These are phyloP conservation scores for Fagopyrum esculentum DNA, from an alignment of 148 eudicot species.

Conservation along the genomic window DNA sequence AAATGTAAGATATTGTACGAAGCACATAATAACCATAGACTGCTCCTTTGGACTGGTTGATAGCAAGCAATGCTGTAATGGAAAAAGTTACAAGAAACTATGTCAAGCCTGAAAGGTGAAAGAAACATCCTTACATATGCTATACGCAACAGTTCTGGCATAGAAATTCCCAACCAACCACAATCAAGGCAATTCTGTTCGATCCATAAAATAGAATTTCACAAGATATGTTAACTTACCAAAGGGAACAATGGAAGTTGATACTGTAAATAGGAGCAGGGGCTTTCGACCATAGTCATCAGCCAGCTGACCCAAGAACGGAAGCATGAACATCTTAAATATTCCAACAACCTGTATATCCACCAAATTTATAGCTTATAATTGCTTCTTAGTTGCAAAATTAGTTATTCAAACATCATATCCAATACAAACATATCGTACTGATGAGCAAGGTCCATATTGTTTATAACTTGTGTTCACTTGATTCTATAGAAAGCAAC, in stretches of 20 bases:
- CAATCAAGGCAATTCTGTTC: background rate
- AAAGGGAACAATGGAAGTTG: conserved; percentile 73
- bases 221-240: conserved; percentile 23
- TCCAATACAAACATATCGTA: background rate
- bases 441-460: background rate
- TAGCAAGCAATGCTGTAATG: conserved; percentile 63
- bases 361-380: background rate
- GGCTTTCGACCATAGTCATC: conserved; percentile 94
- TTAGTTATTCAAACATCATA: background rate
- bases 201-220: background rate
- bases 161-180: background rate
- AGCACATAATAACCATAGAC: conserved; percentile 75
- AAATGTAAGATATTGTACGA: conserved; percentile 64
- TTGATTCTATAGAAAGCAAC: background rate
- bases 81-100: background rate
- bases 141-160: background rate
- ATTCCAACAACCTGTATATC: conserved; percentile 62
- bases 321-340: conserved; percentile 86
- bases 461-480: background rate
- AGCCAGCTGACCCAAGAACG: conserved; percentile 81
- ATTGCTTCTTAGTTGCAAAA: background rate
- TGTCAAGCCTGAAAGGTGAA: background rate
- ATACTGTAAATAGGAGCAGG: conserved; percentile 67
- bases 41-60: conserved; percentile 48
- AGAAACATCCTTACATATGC: background rate